Percentiles rank a stretch among this genome's conserved stretches.
Evolutionary conservation across 2,329 filamentous ascomycete genomes (phyloP).

Genomic region (Incumbomyces delicatus): DNA sequence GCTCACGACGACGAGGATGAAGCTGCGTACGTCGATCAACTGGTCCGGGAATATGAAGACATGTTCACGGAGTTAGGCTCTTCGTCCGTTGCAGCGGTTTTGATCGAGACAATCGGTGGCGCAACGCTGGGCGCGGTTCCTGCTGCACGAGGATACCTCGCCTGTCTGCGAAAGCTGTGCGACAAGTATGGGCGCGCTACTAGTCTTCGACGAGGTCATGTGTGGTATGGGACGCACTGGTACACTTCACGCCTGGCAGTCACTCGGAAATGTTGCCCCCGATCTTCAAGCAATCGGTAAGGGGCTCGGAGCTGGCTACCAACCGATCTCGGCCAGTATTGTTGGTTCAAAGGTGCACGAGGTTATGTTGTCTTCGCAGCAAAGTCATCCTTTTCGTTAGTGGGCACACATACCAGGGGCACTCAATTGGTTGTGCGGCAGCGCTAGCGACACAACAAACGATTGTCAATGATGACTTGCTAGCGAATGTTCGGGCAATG

Average conservation of each 20-base stretch:
- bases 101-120: constrained; percentile 41
- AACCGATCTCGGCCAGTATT: constrained; percentile 45
- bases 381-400: constrained; percentile 43
- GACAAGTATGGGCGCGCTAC: constrained; percentile 55
- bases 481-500: constrained; percentile 32
- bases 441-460: constrained; percentile 41
- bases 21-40: constrained; percentile 29
- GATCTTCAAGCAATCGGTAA: constrained; percentile 54
- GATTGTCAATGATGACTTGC: constrained; percentile 38
- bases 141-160: constrained; percentile 44
- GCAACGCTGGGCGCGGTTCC: constrained; percentile 44
- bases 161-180: constrained; percentile 43
- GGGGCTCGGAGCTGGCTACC: constrained; percentile 47
- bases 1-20: constrained; percentile 27
- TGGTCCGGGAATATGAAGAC: constrained; percentile 37
- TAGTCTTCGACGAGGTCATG: constrained; percentile 61
- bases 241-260: constrained; percentile 46
- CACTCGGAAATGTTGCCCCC: constrained; percentile 37
- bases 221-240: constrained; percentile 48
- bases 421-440: constrained; percentile 46
- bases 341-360: constrained; percentile 39
- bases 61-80: constrained; percentile 39
- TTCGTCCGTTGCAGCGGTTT: constrained; percentile 37
- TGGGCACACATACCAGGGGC: constrained; percentile 50
- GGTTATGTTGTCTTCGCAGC: constrained; percentile 40